Evolutionary conservation across 2,329 filamentous ascomycete species (phyloP), one percentile per base, ranked within the genome.

Genomic region (Aspergillus unguis): DNA sequence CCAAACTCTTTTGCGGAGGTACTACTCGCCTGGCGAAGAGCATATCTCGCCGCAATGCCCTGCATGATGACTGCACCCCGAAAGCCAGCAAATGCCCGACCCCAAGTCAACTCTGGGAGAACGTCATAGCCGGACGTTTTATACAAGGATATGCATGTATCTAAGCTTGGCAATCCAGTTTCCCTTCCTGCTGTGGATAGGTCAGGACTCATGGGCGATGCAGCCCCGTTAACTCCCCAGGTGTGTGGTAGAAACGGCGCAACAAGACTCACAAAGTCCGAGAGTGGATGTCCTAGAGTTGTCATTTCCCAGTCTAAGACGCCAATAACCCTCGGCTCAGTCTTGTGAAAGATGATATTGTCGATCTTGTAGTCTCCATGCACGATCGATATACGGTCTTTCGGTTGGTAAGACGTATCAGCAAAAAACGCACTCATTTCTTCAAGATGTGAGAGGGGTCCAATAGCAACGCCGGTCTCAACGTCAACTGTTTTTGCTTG

Each of bases 281-380:
- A n/a, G 17, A 36, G 35, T 10, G 35, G 35, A 36, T 36, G 35
- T 10, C 36, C 36, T 3, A 36, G 35, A 10, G 35, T 36, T n/a
- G 35, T n/a, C 35, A 36, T 36, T 9, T 38, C 36, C 35, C 36
- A n/a, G 11, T 36, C 35, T 36, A n/a, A 5, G 35, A 10, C 35
- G n/a, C 8, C 35, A 6, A 9, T 38, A 9, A 97, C 92, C 47
- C 85, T 79, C 4, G 92, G 85, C 70, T 92, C 87, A 0, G 88
- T 92, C 74, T 88, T 87, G 76, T 96, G 90, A 71, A 95, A 99
- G 38, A 92, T 84, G 59, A 92, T 71, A 63, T 92, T 92, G 70
- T 92, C 88, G 65, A 92, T 95, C 77, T 97, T 97, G 78, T 92
- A 97, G 71, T 99, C 94, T 32, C 94, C 94, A 66, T 97, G 94